phyloP scores from a whole-genome alignment of 176 grass and related monocot genomes.

The Oryza brachyantha region DNA sequence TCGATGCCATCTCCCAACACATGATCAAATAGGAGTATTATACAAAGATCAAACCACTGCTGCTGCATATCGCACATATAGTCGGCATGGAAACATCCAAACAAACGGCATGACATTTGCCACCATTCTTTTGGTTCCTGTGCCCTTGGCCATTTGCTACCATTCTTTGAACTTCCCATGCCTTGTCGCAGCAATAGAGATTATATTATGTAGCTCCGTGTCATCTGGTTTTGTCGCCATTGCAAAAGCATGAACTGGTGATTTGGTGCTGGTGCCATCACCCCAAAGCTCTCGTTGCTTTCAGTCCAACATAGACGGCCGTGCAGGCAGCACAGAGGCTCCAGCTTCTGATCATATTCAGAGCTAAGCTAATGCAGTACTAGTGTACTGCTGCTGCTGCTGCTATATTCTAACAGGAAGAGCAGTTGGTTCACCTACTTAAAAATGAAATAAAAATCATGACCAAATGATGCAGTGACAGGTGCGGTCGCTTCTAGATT shows the following conservation, averaged over 20 bases:
- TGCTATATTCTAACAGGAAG: not conserved
- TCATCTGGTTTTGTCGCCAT: constrained; percentile 40
- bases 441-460: not conserved
- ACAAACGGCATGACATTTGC: not conserved
- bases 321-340: not conserved
- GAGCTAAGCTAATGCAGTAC: no score
- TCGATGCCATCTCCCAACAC: not conserved
- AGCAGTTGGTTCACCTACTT: constrained; percentile 37
- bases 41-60: not conserved
- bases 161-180: constrained; percentile 20
- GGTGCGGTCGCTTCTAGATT: constrained; percentile 34
- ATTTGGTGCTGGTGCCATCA: not conserved
- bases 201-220: constrained; percentile 24
- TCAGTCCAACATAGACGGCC: not conserved
- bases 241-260: not conserved
- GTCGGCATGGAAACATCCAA: constrained; percentile 2
- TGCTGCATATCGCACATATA: not conserved
- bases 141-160: not conserved
- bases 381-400: not conserved
- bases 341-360: not conserved
- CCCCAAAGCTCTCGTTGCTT: constrained; percentile 15
- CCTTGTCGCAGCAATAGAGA: not conserved
- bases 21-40: not conserved
- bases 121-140: constrained; percentile 7
- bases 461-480: constrained; percentile 36